phyloP scores from a whole-genome alignment of 2,329 filamentous ascomycete species.

The Colletotrichum lindemuthianum region DNA sequence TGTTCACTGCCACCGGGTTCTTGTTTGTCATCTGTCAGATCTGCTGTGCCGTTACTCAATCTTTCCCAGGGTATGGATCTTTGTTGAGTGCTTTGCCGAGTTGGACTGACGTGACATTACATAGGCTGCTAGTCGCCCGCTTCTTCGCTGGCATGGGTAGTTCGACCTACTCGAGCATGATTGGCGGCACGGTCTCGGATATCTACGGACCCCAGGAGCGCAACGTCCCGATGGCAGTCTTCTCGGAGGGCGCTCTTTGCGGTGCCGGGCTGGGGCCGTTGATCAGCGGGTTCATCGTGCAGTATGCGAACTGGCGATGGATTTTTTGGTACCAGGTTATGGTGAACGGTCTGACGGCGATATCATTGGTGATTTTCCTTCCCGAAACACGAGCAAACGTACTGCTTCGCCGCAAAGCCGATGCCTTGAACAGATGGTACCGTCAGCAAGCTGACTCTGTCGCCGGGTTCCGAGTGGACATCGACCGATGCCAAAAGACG shows the following conservation, averaged over 20 bases:
- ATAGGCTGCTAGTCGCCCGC: slow-evolving; percentile 75
- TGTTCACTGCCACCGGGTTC: slow-evolving; percentile 80
- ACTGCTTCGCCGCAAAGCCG: slow-evolving; percentile 79
- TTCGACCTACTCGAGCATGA: slow-evolving; percentile 85
- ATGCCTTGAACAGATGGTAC: slow-evolving; percentile 80
- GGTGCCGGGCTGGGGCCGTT: slow-evolving; percentile 66
- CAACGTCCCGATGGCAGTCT: slow-evolving; percentile 90
- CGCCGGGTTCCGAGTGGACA: slow-evolving; percentile 4
- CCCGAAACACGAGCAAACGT: slow-evolving; percentile 85
- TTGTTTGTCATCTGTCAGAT: slow-evolving; percentile 77
- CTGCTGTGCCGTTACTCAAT: slow-evolving; percentile 75
- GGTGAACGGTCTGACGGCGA: slow-evolving; percentile 66
- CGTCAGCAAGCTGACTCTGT: slow-evolving; percentile 69
- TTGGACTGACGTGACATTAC: background rate
- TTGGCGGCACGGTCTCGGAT: slow-evolving; percentile 88
- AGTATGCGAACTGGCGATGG: slow-evolving; percentile 44
- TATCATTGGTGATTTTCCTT: slow-evolving; percentile 74
- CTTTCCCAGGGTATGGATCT: slow-evolving; percentile 60
- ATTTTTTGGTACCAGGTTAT: slow-evolving; percentile 68
- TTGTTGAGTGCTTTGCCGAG: background rate
- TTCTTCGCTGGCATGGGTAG: slow-evolving; percentile 81
- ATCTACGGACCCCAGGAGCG: slow-evolving; percentile 80
- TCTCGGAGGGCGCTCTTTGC: slow-evolving; percentile 78
- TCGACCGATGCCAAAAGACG: background rate
- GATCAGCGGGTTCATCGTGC: slow-evolving; percentile 4